These are phyloP conservation scores for Globisporangium canariense DNA, from an alignment of 352 stramenopile genomes.

Conservation along the genomic window DNA sequence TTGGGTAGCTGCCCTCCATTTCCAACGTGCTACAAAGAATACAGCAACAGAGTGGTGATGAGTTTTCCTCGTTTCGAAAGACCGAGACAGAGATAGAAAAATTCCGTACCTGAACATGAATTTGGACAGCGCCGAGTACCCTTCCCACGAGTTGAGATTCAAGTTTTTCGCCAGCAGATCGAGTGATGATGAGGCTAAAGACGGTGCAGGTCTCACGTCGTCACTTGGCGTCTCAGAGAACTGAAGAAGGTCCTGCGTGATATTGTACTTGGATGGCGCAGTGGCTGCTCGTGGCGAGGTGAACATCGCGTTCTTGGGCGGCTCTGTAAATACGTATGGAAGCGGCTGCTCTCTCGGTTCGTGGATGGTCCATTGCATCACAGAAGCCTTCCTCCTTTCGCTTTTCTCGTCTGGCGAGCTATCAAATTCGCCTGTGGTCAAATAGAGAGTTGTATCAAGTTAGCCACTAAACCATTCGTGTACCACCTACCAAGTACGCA, in stretches of 20 bases:
- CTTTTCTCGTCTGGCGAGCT: slow-evolving; percentile 1
- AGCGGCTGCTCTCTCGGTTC: slow-evolving; percentile 1
- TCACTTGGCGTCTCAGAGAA: slow-evolving; percentile 10
- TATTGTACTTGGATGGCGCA: slow-evolving; percentile 18
- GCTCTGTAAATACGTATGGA: slow-evolving; percentile 18
- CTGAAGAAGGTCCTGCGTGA: slow-evolving; percentile 24
- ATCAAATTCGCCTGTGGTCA: slow-evolving; percentile 14
- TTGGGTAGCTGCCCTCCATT: slow-evolving; percentile 14
- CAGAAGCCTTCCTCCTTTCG: not conserved
- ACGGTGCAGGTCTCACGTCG: slow-evolving; percentile 12
- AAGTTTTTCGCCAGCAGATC: slow-evolving; percentile 38
- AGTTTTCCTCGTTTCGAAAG: not conserved
- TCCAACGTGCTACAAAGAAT: slow-evolving; percentile 23
- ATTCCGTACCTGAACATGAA: slow-evolving; percentile 62
- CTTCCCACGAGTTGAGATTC: slow-evolving; percentile 58
- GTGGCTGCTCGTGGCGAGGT: slow-evolving; percentile 14
- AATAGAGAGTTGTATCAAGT: not conserved
- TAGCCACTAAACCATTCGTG: not conserved
- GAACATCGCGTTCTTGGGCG: slow-evolving; percentile 16
- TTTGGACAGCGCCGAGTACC: slow-evolving; percentile 70
- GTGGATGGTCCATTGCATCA: not conserved
- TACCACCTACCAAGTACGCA: slow-evolving; percentile 14
- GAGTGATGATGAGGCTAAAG: slow-evolving; percentile 22
- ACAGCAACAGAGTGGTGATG: not conserved
- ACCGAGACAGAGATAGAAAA: not conserved